Conservation (phyloP, 768 basidiomycete species). For the Coprinellus aureogranulatus region DNA sequence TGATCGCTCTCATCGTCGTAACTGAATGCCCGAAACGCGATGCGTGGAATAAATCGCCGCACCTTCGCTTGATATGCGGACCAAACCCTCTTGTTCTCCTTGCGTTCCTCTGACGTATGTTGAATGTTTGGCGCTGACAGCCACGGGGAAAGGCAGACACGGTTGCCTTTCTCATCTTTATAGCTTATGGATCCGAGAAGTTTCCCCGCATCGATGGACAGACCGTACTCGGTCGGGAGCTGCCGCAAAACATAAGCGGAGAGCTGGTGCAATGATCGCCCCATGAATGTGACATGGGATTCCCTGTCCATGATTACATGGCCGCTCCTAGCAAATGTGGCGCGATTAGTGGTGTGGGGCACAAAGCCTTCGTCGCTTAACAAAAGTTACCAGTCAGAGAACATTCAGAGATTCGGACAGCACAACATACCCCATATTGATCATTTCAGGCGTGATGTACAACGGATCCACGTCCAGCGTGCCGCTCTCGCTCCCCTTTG, state of each 20-base stretch:
- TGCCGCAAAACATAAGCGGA: not conserved
- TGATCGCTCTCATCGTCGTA: too few species aligned
- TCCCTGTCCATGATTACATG: not conserved
- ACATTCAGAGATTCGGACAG: not conserved
- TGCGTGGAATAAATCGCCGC: not conserved
- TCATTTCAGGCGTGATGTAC: not conserved
- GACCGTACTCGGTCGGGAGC: not conserved
- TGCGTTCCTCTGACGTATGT: not conserved
- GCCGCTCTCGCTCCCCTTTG: too few species aligned
- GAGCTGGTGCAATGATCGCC: not conserved
- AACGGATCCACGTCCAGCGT: not conserved
- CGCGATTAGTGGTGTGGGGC: not conserved
- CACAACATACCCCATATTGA: not conserved
- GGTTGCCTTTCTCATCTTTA: too few species aligned
- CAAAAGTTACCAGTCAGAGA: too few species aligned
- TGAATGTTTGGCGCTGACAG: not conserved
- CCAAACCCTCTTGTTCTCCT: not conserved
- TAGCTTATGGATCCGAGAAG: not conserved
- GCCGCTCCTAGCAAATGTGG: not conserved
- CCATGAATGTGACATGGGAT: not conserved
- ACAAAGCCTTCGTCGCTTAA: not conserved
- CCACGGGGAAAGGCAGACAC: not conserved
- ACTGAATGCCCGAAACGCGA: not conserved
- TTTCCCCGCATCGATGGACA: not conserved
- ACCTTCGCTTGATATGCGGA: not conserved